A percentile compares a stretch with the other conserved stretches of the same genome.
phyloP scores from a whole-genome alignment of 2,329 filamentous ascomycete genomes.

The Epichloe aotearoae region DNA sequence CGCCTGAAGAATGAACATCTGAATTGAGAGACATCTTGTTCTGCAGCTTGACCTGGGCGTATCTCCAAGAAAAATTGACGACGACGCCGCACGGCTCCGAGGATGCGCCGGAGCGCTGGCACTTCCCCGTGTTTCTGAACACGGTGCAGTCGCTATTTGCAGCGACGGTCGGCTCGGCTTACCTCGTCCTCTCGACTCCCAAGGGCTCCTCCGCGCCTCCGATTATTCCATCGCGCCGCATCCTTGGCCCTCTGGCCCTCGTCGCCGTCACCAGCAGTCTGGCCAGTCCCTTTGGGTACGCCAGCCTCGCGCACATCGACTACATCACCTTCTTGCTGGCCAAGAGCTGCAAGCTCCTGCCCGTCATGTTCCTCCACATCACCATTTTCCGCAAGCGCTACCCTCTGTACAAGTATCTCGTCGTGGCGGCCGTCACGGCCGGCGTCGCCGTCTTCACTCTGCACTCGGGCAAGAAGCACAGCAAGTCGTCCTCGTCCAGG shows the following conservation, averaged over 20 bases:
- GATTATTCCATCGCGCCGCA: constrained; percentile 64
- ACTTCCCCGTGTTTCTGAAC: constrained; percentile 89
- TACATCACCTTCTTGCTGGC: constrained; percentile 96
- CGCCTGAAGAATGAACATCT: neutral
- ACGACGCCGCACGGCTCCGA: constrained; percentile 70
- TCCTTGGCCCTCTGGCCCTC: constrained; percentile 66
- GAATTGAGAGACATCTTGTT: neutral
- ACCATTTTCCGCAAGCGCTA: constrained; percentile 81
- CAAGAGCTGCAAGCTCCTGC: constrained; percentile 97
- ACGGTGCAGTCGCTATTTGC: constrained; percentile 90
- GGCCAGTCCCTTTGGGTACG: constrained; percentile 91
- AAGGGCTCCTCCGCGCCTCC: constrained; percentile 31
- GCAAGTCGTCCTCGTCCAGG: constrained; percentile 26
- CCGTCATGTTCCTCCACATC: constrained; percentile 93
- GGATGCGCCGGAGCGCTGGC: constrained; percentile 62
- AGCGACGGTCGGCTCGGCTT: constrained; percentile 66
- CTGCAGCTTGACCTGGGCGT: constrained; percentile 76
- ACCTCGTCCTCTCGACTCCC: constrained; percentile 56
- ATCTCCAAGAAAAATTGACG: constrained; percentile 93
- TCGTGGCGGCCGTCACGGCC: constrained; percentile 78
- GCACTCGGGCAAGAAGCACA: constrained; percentile 51
- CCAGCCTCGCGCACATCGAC: constrained; percentile 83
- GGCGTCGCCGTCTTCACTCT: constrained; percentile 94
- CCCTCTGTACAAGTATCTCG: constrained; percentile 90
- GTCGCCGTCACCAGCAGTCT: constrained; percentile 81